These are phyloP conservation scores for Botrytis cinerea DNA, from an alignment of 2,329 filamentous ascomycete genomes.

Conservation along the genomic window DNA sequence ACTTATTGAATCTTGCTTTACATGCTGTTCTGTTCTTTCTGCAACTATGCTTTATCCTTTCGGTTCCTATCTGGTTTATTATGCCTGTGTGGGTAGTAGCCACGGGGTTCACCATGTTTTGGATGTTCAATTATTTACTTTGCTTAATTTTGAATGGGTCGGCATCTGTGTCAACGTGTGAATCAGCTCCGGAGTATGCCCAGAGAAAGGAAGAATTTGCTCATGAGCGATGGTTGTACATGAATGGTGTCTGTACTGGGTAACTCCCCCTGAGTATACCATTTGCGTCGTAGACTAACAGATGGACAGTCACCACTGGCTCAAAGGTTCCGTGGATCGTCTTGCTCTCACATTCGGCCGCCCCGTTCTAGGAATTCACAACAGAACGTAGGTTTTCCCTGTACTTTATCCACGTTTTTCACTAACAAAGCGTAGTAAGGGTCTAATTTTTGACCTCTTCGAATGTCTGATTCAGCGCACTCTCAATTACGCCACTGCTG, in stretches of 20 bases:
- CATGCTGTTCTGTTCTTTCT: slow-evolving; percentile 60
- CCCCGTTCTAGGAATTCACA: slow-evolving; percentile 72
- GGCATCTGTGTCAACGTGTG: slow-evolving; percentile 46
- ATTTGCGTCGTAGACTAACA: slow-evolving; percentile 15
- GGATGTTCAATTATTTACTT: slow-evolving; percentile 52
- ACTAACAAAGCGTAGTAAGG: slow-evolving; percentile 44
- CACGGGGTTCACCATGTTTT: slow-evolving; percentile 47
- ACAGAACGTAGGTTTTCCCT: slow-evolving; percentile 56
- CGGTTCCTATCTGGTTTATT: slow-evolving; percentile 54
- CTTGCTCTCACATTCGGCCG: slow-evolving; percentile 72
- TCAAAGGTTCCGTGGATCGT: slow-evolving; percentile 70
- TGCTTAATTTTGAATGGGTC: slow-evolving; percentile 57
- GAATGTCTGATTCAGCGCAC: slow-evolving; percentile 78
- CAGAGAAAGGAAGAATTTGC: slow-evolving; percentile 48
- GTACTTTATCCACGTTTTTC: background rate
- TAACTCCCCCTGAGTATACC: slow-evolving; percentile 43
- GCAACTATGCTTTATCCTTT: slow-evolving; percentile 62
- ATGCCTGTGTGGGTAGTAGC: slow-evolving; percentile 52
- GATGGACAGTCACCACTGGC: slow-evolving; percentile 58
- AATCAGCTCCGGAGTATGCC: slow-evolving; percentile 56
- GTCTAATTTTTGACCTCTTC: slow-evolving; percentile 73
- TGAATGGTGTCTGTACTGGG: slow-evolving; percentile 71
- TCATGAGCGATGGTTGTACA: slow-evolving; percentile 75
- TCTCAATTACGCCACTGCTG: slow-evolving; percentile 69
- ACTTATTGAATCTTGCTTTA: slow-evolving; percentile 57